Conservation (phyloP, 169 alveolate species). For the Besnoitia besnoiti region DNA sequence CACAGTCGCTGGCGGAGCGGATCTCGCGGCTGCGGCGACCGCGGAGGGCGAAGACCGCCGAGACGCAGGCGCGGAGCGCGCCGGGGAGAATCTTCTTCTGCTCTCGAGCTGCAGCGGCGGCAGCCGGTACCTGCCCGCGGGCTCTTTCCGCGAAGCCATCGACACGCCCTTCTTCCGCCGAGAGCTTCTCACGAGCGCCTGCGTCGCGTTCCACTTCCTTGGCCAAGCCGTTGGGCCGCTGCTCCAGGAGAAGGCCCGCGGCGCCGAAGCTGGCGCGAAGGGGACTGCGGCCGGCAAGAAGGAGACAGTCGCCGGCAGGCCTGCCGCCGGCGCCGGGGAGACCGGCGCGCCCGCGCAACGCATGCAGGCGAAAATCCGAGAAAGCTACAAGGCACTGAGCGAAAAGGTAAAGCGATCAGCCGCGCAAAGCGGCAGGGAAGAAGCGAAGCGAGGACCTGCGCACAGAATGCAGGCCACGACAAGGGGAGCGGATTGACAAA, state of each 20-base stretch:
- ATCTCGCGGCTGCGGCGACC: not conserved
- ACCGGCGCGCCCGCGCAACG: slow-evolving; percentile 30
- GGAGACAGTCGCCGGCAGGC: not conserved
- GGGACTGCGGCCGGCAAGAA: not conserved
- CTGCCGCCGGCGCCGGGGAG: not conserved
- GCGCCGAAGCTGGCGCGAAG: not conserved
- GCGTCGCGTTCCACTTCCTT: slow-evolving; percentile 29
- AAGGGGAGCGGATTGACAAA: too few relatives aligned
- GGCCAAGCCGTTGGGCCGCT: not conserved
- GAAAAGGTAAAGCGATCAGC: not conserved
- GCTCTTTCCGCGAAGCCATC: slow-evolving; percentile 24
- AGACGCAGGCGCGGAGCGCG: not conserved
- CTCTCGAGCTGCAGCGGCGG: not conserved
- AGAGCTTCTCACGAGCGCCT: not conserved
- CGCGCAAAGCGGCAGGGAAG: not conserved
- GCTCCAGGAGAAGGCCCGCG: not conserved
- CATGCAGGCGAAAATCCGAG: not conserved
- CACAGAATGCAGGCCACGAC: too few relatives aligned
- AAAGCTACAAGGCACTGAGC: not conserved
- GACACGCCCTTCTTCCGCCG: slow-evolving; percentile 5
- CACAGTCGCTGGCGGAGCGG: not conserved
- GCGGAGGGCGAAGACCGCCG: not conserved
- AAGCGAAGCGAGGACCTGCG: not conserved
- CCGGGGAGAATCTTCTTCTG: not conserved
- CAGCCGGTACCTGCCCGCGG: not conserved